A percentile compares a stretch with the other conserved stretches of the same genome.
phyloP scores from a whole-genome alignment of 202 grass and related monocot genomes.

The Bolboschoenoplectus hybrid region DNA sequence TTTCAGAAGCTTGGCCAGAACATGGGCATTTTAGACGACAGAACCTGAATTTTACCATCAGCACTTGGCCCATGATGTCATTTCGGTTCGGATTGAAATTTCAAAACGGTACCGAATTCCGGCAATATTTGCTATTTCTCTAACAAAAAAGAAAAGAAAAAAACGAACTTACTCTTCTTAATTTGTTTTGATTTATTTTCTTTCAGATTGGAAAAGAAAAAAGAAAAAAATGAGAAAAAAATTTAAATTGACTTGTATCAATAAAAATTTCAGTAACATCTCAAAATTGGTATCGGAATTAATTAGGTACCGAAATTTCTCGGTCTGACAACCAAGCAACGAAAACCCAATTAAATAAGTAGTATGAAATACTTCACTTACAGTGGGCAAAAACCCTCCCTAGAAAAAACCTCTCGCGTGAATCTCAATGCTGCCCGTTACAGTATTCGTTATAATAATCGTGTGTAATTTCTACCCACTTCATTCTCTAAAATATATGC shows the following conservation, averaged over 20 bases:
- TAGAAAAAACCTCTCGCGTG: too few relatives aligned
- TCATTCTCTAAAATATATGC: too few relatives aligned
- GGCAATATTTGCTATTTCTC: neutral
- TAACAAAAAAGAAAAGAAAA: neutral
- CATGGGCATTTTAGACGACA: neutral
- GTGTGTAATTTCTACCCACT: too few relatives aligned
- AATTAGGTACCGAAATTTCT: constrained; percentile 39
- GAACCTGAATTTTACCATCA: neutral
- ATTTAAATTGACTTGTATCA: neutral
- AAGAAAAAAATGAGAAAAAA: neutral
- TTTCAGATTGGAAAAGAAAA: neutral
- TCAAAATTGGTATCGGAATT: constrained; percentile 33
- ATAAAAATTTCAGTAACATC: constrained; percentile 29
- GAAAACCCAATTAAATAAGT: constrained; percentile 56
- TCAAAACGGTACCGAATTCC: neutral
- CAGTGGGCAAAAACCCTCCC: too few relatives aligned
- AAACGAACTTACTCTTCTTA: neutral
- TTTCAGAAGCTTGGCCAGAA: neutral
- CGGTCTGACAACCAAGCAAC: constrained; percentile 43
- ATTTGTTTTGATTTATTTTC: neutral
- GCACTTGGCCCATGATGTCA: neutral
- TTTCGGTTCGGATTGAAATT: neutral
- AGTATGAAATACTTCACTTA: too few relatives aligned
- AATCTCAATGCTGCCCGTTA: too few relatives aligned
- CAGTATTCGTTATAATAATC: too few relatives aligned